These are phyloP conservation scores for Leccinum rimulosum DNA, from an alignment of 768 basidiomycete species.

Conservation along the genomic window DNA sequence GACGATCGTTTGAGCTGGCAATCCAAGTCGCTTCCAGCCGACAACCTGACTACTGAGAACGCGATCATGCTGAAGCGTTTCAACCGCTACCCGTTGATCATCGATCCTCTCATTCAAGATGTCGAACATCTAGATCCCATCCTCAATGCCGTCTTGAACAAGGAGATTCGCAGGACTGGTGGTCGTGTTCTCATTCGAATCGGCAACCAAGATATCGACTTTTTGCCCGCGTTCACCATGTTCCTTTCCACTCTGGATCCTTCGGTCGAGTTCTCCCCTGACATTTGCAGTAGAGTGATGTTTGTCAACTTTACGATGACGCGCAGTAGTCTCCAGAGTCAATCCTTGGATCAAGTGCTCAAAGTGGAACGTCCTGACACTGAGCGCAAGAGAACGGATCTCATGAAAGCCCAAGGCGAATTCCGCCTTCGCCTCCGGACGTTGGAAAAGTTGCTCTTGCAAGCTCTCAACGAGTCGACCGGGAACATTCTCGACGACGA, in stretches of 20 bases:
- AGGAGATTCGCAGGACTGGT: constrained; percentile 92
- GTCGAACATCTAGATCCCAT: constrained; percentile 98
- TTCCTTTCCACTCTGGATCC: constrained; percentile 97
- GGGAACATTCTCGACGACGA: constrained; percentile 99
- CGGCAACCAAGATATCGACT: constrained; percentile 98
- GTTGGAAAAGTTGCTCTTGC: constrained; percentile 87
- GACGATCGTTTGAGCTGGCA: constrained; percentile 97
- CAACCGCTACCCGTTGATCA: constrained; percentile 95
- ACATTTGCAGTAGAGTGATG: constrained; percentile 96
- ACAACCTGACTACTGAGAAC: constrained; percentile 95
- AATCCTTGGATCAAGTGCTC: constrained; percentile 94
- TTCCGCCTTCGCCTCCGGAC: constrained; percentile 91
- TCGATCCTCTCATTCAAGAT: constrained; percentile 97
- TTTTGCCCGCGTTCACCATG: constrained; percentile 99
- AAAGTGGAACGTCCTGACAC: constrained; percentile 97
- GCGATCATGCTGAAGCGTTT: constrained; percentile 99
- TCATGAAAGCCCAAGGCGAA: constrained; percentile 98
- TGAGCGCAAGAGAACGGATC: constrained; percentile 90
- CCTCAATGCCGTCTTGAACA: constrained; percentile 95
- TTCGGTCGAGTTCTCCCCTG: constrained; percentile 95
- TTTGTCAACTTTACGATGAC: constrained; percentile 99
- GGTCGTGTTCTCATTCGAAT: constrained; percentile 96
- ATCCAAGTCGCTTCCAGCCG: constrained; percentile 91
- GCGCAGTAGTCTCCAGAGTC: constrained; percentile 95
- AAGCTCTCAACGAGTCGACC: constrained; percentile 93